Conservation (phyloP, 768 basidiomycete genomes). For the Auricularia cornea region DNA sequence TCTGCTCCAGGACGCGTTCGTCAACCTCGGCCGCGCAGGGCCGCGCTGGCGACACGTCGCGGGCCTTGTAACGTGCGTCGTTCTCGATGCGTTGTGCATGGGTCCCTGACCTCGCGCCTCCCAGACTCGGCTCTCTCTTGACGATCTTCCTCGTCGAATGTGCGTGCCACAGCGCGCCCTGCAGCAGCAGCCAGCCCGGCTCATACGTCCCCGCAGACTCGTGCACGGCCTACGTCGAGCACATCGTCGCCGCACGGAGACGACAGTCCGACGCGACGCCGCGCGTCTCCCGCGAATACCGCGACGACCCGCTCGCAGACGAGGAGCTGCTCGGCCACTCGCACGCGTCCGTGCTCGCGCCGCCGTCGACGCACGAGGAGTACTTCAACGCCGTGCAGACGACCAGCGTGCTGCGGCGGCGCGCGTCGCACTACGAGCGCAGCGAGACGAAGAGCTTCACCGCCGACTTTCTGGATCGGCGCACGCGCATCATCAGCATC, state of each 20-base stretch:
- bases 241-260: conserved; percentile 31
- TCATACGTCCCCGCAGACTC: conserved; percentile 37
- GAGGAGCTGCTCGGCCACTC: not conserved
- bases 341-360: not conserved
- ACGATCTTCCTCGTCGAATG: conserved; percentile 77
- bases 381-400: too few relatives aligned
- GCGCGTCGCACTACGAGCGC: too few relatives aligned
- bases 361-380: too few relatives aligned
- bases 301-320: conserved; percentile 6
- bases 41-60: conserved; percentile 43
- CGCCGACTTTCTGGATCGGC: not conserved
- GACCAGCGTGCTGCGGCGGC: too few relatives aligned
- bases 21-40: conserved; percentile 45
- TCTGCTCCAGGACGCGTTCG: conserved; percentile 69
- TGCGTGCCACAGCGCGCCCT: conserved; percentile 25
- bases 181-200: not conserved
- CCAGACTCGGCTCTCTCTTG: conserved; percentile 55
- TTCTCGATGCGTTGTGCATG: conserved; percentile 3
- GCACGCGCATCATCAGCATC: conserved; percentile 57
- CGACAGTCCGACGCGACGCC: not conserved
- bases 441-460: too few relatives aligned
- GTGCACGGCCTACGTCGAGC: conserved; percentile 67
- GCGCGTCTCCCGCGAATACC: not conserved
- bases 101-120: not conserved
- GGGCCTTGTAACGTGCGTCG: conserved; percentile 58